phyloP scores from a whole-genome alignment of 495 filamentous ascomycete species.

The Opeltia flavorubescens region DNA sequence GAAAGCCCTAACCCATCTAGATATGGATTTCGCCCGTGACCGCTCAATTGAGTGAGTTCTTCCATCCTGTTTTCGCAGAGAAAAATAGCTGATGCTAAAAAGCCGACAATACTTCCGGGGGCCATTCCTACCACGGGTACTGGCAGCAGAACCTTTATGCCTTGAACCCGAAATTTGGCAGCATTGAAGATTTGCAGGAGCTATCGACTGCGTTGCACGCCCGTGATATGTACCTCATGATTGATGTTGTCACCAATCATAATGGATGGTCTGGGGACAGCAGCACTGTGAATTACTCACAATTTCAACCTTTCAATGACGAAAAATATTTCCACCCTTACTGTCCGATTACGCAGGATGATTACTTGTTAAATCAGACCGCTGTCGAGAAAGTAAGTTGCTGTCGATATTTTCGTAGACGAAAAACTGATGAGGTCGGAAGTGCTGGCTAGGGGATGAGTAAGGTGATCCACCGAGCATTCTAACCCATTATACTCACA shows the following conservation, averaged over 20 bases:
- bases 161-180: conserved; percentile 54
- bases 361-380: conserved; percentile 27
- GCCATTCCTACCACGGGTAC: conserved; percentile 57
- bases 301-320: conserved; percentile 51
- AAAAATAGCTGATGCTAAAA: not conserved
- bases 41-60: conserved; percentile 29
- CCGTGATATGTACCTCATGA: conserved; percentile 60
- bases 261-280: conserved; percentile 49
- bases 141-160: conserved; percentile 57
- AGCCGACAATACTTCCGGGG: conserved; percentile 32
- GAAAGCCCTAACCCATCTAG: not conserved
- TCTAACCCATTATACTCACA: not conserved
- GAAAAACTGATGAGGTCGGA: conserved; percentile 14
- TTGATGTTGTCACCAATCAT: conserved; percentile 69
- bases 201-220: conserved; percentile 45
- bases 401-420: not conserved
- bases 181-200: conserved; percentile 45
- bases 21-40: conserved; percentile 75
- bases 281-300: conserved; percentile 41
- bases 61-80: not conserved
- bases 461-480: not conserved
- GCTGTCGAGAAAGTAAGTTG: not conserved
- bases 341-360: conserved; percentile 52
- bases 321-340: conserved; percentile 49
- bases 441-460: conserved; percentile 39